Evolutionary conservation across 495 filamentous ascomycete genomes (phyloP), one percentile per base, ranked within the genome.

Genomic region (Annulohypoxylon stygium): DNA sequence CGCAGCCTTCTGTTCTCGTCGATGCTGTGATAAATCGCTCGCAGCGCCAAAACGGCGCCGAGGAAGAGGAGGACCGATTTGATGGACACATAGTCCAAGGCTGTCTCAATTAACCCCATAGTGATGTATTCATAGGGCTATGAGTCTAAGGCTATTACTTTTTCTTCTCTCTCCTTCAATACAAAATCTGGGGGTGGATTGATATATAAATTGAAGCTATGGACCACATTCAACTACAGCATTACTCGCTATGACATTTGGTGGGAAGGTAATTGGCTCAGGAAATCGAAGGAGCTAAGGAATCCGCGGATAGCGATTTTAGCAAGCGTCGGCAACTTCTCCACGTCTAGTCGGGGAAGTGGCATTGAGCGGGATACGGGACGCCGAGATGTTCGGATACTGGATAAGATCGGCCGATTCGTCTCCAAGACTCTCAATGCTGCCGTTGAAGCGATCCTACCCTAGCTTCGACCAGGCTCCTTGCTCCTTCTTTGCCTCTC

Each of bases 91-190:
- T 76, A 67, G 53, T 80, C 81, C 62, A 83, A 30, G 11, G 76
- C 37, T 26, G 73, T 57, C 59, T 83, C 80, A 53, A 84, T 58
- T 9, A 86, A 70, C 12, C 82, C 82, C 84, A 86, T 86, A n/a
- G 61, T 75, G 9, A n/a, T 43, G 36, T 39, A 39, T 8, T 6
- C 36, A n/a, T n/a, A 12, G 20, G 20, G 20, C 36, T 39, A 2
- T 0, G 12, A 43, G 39, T 10, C 36, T 26, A 55, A 36, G 43
- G 20, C 16, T 53, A 26, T 9, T 53, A 7, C 8, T 53, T n/a
- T 20, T 30, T 23, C 11, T 25, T 4, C 6, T 3, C 11, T 23
- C 10, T 10, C 12, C 25, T 30, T 20, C 5, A 20, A 20, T 18
- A 6, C n/a, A 20, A 20, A 47, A 5, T 18, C 43, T 6, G 8